These are phyloP conservation scores for Sporothrix pseudoabietina DNA, from an alignment of 2,329 filamentous ascomycete genomes.

Conservation along the genomic window DNA sequence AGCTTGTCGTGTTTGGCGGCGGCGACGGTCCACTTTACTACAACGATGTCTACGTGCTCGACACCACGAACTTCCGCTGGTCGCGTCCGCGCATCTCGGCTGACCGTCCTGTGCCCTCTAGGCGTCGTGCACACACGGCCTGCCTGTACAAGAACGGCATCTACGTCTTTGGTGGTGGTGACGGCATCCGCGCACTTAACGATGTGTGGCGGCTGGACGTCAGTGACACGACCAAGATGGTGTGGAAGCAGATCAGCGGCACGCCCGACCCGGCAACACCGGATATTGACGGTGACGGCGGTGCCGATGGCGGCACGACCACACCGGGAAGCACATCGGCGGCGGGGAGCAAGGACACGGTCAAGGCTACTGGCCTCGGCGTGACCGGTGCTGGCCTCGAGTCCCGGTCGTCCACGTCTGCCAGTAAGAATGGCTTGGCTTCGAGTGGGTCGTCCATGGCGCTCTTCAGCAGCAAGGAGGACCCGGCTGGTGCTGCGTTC, in stretches of 20 bases:
- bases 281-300: conserved; percentile 9
- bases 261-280: conserved; percentile 39
- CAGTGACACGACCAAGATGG: conserved; percentile 66
- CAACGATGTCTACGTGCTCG: conserved; percentile 72
- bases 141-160: conserved; percentile 71
- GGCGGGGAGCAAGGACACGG: conserved; percentile 4
- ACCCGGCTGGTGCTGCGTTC: conserved; percentile 39
- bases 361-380: conserved; percentile 21
- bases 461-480: not conserved
- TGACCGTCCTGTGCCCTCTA: conserved; percentile 57
- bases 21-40: conserved; percentile 72
- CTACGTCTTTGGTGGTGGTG: conserved; percentile 71
- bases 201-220: conserved; percentile 75
- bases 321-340: not conserved
- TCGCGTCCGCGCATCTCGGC: conserved; percentile 62
- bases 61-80: conserved; percentile 70
- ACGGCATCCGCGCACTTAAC: conserved; percentile 69
- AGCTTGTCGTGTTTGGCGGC: conserved; percentile 69
- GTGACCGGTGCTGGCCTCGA: conserved; percentile 15
- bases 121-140: conserved; percentile 68
- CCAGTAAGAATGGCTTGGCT: not conserved
- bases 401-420: conserved; percentile 9
- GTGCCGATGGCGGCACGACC: not conserved
- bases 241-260: conserved; percentile 64
- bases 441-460: not conserved